These are phyloP conservation scores for Zasmidium angulare DNA, from an alignment of 2,329 filamentous ascomycete genomes.

Conservation along the genomic window DNA sequence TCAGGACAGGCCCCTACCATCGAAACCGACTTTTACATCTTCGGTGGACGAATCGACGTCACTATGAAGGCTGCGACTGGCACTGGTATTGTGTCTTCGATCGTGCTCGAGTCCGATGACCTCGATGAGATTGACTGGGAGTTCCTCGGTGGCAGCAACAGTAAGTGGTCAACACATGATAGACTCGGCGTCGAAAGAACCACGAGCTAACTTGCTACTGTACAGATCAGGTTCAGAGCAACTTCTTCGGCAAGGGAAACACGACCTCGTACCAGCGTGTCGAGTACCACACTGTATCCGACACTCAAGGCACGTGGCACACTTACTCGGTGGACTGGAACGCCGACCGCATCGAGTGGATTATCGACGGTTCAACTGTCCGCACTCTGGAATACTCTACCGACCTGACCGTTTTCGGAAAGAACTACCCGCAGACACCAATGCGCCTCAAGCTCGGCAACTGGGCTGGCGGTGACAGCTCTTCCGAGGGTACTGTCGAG, in stretches of 20 bases:
- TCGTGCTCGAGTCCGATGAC: slow-evolving; percentile 79
- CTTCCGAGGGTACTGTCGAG: slow-evolving; percentile 24
- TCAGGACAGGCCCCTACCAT: slow-evolving; percentile 70
- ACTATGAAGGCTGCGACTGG: slow-evolving; percentile 73
- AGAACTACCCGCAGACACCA: slow-evolving; percentile 78
- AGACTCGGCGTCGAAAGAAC: no score
- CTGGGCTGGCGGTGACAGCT: slow-evolving; percentile 33
- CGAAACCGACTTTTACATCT: slow-evolving; percentile 70
- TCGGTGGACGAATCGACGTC: slow-evolving; percentile 78
- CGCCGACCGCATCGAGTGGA: slow-evolving; percentile 63
- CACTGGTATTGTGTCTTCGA: slow-evolving; percentile 72
- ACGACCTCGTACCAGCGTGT: slow-evolving; percentile 70
- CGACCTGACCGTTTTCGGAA: slow-evolving; percentile 58
- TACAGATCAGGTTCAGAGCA: slow-evolving; percentile 62
- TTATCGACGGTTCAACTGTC: slow-evolving; percentile 66
- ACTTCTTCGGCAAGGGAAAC: slow-evolving; percentile 71
- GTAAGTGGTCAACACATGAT: no score
- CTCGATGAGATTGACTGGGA: slow-evolving; percentile 89
- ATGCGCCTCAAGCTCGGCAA: slow-evolving; percentile 62
- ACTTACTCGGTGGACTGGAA: slow-evolving; percentile 76
- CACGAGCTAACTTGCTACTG: neutral
- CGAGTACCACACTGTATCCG: slow-evolving; percentile 57
- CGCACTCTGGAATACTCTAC: slow-evolving; percentile 67
- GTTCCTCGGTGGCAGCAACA: slow-evolving; percentile 64
- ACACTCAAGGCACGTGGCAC: slow-evolving; percentile 61